Percentiles rank a stretch among this genome's conserved stretches.
These are phyloP conservation scores for Paraphysoderma sedebokerense DNA, from an alignment of 371 early-diverging fungal genomes.

Conservation along the genomic window DNA sequence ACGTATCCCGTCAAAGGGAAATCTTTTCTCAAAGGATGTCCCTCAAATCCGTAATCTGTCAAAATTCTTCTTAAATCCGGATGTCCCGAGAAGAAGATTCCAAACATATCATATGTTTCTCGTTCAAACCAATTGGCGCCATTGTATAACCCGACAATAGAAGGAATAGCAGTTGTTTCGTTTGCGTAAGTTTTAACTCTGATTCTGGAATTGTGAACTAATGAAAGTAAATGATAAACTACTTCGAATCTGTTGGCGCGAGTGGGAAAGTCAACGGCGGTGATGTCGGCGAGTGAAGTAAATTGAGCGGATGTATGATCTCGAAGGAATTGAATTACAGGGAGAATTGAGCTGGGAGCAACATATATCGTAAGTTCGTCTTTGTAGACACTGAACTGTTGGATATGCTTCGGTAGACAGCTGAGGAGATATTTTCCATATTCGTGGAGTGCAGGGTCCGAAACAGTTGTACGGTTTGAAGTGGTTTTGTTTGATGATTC, in stretches of 20 bases:
- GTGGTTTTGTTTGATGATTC: no score
- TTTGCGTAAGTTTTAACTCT: slow-evolving; percentile 92
- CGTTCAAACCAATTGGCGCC: slow-evolving; percentile 96
- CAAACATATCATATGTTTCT: slow-evolving; percentile 97
- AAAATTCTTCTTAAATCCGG: slow-evolving; percentile 93
- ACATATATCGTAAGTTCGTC: slow-evolving; percentile 89
- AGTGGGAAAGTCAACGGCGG: slow-evolving; percentile 81
- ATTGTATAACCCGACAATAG: slow-evolving; percentile 46
- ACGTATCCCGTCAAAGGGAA: slow-evolving; percentile 94
- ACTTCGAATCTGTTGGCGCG: slow-evolving; percentile 88
- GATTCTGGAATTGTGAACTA: slow-evolving; percentile 76
- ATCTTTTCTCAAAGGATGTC: slow-evolving; percentile 93
- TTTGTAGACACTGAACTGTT: slow-evolving; percentile 92
- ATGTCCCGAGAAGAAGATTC: slow-evolving; percentile 86
- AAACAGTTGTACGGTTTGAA: no score
- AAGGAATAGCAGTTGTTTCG: slow-evolving; percentile 82
- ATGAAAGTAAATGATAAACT: slow-evolving; percentile 78
- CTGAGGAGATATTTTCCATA: slow-evolving; percentile 77
- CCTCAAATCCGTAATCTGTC: slow-evolving; percentile 97
- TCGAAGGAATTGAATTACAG: slow-evolving; percentile 71
- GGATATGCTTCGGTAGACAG: slow-evolving; percentile 83
- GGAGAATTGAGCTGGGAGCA: slow-evolving; percentile 61
- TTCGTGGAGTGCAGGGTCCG: slow-evolving; percentile 34
- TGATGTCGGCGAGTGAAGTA: slow-evolving; percentile 74
- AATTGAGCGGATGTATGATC: slow-evolving; percentile 86